Percentiles rank a stretch among this genome's conserved stretches.
Evolutionary conservation across 495 filamentous ascomycete species (phyloP).

Genomic region (Penicillium macrosclerotiorum): DNA sequence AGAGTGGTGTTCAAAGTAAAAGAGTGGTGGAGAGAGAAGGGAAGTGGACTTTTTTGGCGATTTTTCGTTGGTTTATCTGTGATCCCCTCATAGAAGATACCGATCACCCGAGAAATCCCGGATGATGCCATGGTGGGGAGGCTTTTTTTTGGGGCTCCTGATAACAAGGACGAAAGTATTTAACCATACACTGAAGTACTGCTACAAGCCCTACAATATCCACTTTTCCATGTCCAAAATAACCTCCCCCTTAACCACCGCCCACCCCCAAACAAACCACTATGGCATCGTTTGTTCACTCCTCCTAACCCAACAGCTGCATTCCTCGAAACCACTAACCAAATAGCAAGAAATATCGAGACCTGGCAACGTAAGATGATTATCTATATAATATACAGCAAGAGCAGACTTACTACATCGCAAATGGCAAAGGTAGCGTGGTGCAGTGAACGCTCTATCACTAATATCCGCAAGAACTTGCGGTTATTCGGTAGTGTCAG

Average conservation of each 20-base stretch:
- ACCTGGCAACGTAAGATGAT: slow-evolving; percentile 11
- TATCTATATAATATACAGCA: slow-evolving; percentile 14
- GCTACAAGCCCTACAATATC: slow-evolving; percentile 6
- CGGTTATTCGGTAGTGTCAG: neutral
- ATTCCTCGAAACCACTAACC: no score
- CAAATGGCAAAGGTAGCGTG: slow-evolving; percentile 13
- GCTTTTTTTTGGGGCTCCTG: no score
- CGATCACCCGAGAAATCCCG: no score
- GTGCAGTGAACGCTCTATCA: slow-evolving; percentile 14
- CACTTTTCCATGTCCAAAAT: no score
- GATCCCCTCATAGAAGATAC: no score
- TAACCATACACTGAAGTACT: slow-evolving; percentile 1
- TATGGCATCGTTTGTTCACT: slow-evolving; percentile 1
- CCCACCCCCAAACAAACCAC: no score
- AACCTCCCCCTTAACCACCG: no score
- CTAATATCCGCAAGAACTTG: neutral
- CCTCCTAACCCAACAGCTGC: slow-evolving; percentile 8
- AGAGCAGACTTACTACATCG: slow-evolving; percentile 7
- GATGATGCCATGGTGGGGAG: no score
- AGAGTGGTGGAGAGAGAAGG: no score
- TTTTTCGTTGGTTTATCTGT: no score
- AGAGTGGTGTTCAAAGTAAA: no score
- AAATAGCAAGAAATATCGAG: slow-evolving; percentile 9
- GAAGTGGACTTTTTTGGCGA: no score
- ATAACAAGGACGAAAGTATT: slow-evolving; percentile 1